Evolutionary conservation across 306 rosid species (phyloP).

Genomic region (Betula pendula): DNA sequence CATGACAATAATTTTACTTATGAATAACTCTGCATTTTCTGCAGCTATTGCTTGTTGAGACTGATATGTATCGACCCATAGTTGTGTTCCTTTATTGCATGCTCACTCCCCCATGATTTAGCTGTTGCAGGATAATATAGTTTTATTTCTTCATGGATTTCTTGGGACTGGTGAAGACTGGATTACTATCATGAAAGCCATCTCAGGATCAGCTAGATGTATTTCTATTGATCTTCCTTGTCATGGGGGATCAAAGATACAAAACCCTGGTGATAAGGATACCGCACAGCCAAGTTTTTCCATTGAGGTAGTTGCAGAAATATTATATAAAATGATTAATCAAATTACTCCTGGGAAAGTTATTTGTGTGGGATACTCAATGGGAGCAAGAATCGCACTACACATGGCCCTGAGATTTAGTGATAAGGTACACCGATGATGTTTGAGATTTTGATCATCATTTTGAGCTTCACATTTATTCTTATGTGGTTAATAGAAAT

Average conservation of each 20-base stretch:
- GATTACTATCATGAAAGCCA: conserved; percentile 74
- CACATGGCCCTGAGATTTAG: conserved; percentile 72
- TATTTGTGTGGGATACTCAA: conserved; percentile 80
- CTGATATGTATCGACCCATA: neutral
- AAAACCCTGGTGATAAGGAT: conserved; percentile 30
- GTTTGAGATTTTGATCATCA: conserved; percentile 15
- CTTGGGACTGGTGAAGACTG: conserved; percentile 95
- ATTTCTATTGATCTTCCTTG: conserved; percentile 91
- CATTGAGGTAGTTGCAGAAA: conserved; percentile 57
- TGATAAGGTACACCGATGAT: conserved; percentile 49
- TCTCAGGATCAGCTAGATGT: conserved; percentile 79
- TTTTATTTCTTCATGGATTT: conserved; percentile 90
- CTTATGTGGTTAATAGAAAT: conserved; percentile 19
- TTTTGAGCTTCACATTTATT: conserved; percentile 16
- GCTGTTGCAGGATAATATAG: conserved; percentile 65
- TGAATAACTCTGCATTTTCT: neutral
- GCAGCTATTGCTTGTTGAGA: neutral
- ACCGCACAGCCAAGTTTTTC: conserved; percentile 44
- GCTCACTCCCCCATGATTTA: conserved; percentile 37
- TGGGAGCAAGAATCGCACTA: conserved; percentile 92
- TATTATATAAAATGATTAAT: conserved; percentile 49
- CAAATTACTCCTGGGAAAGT: conserved; percentile 61
- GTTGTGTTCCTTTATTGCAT: conserved; percentile 16
- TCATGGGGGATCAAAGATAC: conserved; percentile 69
- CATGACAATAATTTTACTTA: neutral